Percentiles rank a stretch among this genome's conserved stretches.
Conservation (phyloP, 768 basidiomycete genomes). For the Pulveroboletus sp. region DNA sequence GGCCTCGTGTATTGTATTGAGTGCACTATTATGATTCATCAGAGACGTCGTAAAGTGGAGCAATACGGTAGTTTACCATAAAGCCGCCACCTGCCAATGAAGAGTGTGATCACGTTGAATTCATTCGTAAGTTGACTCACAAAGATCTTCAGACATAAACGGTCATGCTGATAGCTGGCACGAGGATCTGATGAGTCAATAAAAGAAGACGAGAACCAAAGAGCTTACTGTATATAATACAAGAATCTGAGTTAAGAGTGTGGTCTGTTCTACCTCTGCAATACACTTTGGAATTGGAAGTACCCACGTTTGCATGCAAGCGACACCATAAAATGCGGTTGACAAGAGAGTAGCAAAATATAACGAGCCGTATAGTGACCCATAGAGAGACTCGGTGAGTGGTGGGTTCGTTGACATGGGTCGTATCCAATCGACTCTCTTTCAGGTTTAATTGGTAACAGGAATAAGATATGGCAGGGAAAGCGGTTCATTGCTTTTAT, state of each 20-base stretch:
- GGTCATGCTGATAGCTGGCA: conserved; percentile 9
- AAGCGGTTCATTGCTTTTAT: too few relatives aligned
- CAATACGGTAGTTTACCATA: conserved; percentile 4
- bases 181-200: not conserved
- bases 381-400: not conserved
- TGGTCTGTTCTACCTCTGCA: not conserved
- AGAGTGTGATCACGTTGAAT: not conserved
- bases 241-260: conserved; percentile 1
- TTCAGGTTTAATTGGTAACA: too few relatives aligned
- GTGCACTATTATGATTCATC: not conserved
- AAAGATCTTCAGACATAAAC: not conserved
- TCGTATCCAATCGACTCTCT: too few relatives aligned
- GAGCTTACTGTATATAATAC: conserved; percentile 8
- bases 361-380: not conserved
- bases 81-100: conserved; percentile 2
- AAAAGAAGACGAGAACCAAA: too few relatives aligned
- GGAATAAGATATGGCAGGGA: too few relatives aligned
- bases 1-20: conserved; percentile 12
- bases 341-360: conserved; percentile 2
- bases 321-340: conserved; percentile 1
- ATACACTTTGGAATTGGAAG: not conserved
- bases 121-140: conserved; percentile 1
- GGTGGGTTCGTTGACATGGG: not conserved
- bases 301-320: conserved; percentile 13
- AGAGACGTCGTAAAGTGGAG: too few relatives aligned